phyloP scores from a whole-genome alignment of 2,329 filamentous ascomycete genomes.

The Leptodontidium sp. region DNA sequence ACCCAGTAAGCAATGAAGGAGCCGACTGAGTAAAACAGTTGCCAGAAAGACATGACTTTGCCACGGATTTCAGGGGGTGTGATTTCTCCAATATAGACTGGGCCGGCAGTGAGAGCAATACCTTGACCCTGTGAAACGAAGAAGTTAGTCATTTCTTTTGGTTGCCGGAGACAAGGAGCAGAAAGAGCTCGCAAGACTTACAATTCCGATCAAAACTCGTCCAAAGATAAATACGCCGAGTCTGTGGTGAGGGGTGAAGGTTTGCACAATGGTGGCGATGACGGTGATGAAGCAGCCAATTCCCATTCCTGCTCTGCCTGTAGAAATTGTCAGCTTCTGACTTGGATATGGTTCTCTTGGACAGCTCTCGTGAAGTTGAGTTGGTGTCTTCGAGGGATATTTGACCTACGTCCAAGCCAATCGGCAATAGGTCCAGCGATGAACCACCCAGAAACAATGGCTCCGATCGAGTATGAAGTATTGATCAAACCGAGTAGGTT shows the following conservation, averaged over 20 bases:
- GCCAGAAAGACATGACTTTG: slow-evolving; percentile 75
- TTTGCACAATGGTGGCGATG: slow-evolving; percentile 73
- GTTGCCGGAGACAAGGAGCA: no score
- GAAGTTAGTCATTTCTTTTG: no score
- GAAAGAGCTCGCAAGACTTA: no score
- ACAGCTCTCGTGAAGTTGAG: no score
- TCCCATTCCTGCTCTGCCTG: slow-evolving; percentile 68
- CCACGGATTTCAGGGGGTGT: slow-evolving; percentile 70
- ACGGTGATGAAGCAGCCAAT: slow-evolving; percentile 71
- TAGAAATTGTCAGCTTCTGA: background rate
- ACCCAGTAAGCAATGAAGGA: slow-evolving; percentile 43
- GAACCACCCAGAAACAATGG: slow-evolving; percentile 75
- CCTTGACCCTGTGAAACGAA: slow-evolving; percentile 19
- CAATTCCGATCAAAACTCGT: slow-evolving; percentile 73
- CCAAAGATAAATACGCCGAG: slow-evolving; percentile 74
- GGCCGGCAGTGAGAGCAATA: slow-evolving; percentile 61
- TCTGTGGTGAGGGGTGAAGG: slow-evolving; percentile 66
- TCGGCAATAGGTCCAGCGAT: slow-evolving; percentile 62
- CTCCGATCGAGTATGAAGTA: slow-evolving; percentile 75
- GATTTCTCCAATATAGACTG: slow-evolving; percentile 76
- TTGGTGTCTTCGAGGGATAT: background rate
- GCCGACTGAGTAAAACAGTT: slow-evolving; percentile 66
- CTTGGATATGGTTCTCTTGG: no score
- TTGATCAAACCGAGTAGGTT: slow-evolving; percentile 66
- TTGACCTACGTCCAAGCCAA: slow-evolving; percentile 25